phyloP scores from a whole-genome alignment of 495 filamentous ascomycete genomes.

The Xylaria grammica region DNA sequence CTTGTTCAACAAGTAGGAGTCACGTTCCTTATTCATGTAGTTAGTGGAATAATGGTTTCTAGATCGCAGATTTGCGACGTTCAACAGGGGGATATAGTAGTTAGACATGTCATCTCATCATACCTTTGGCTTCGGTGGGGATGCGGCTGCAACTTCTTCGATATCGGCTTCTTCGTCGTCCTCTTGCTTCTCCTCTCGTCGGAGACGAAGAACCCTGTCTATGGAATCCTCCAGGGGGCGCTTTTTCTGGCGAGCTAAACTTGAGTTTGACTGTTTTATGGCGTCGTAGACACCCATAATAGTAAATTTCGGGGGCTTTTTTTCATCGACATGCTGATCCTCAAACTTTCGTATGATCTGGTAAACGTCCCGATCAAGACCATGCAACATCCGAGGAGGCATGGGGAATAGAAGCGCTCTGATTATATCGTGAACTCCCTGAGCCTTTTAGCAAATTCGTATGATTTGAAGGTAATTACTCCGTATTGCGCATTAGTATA shows the following conservation, averaged over 20 bases:
- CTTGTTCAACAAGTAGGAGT: slow-evolving; percentile 70
- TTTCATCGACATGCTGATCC: slow-evolving; percentile 60
- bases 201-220: slow-evolving; percentile 77
- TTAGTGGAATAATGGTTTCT: slow-evolving; percentile 5
- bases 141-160: slow-evolving; percentile 56
- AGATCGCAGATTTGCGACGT: neutral
- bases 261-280: slow-evolving; percentile 85
- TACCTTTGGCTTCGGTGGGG: slow-evolving; percentile 40
- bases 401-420: no score
- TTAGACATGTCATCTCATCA: slow-evolving; percentile 1
- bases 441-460: no score
- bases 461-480: no score
- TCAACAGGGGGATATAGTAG: neutral
- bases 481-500: no score
- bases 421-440: no score
- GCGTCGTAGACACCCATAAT: slow-evolving; percentile 70
- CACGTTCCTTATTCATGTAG: slow-evolving; percentile 54
- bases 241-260: slow-evolving; percentile 79
- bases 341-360: slow-evolving; percentile 75
- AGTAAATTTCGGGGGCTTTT: slow-evolving; percentile 52
- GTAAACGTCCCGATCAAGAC: slow-evolving; percentile 60
- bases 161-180: slow-evolving; percentile 65
- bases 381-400: slow-evolving; percentile 32
- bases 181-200: slow-evolving; percentile 67
- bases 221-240: slow-evolving; percentile 82